These are phyloP conservation scores for Candolleomyces eurysporus DNA, from an alignment of 768 basidiomycete species.

Conservation along the genomic window DNA sequence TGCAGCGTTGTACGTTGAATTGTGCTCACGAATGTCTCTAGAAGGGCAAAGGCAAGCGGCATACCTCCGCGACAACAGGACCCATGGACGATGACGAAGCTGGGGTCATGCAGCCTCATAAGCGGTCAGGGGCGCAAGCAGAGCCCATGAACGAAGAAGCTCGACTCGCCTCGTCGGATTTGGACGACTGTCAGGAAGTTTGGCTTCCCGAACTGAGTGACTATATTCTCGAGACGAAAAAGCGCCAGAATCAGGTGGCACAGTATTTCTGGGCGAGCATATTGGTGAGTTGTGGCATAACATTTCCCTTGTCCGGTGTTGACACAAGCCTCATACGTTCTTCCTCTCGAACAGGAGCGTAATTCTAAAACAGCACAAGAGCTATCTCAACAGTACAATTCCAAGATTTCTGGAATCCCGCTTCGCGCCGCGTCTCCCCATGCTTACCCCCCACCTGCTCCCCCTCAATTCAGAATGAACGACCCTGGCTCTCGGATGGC, in stretches of 20 bases:
- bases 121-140: slow-evolving; percentile 19
- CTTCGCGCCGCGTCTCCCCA: slow-evolving; percentile 31
- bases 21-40: slow-evolving; percentile 22
- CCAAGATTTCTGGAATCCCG: slow-evolving; percentile 46
- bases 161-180: slow-evolving; percentile 64
- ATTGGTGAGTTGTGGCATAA: slow-evolving; percentile 41
- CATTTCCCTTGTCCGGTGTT: not conserved
- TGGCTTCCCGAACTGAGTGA: slow-evolving; percentile 70
- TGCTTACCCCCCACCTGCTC: slow-evolving; percentile 12
- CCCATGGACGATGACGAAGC: slow-evolving; percentile 21
- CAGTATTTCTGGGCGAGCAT: slow-evolving; percentile 70
- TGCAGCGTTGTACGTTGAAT: not conserved
- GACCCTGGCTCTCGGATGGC: not conserved
- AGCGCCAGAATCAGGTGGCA: slow-evolving; percentile 69
- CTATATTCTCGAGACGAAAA: slow-evolving; percentile 70
- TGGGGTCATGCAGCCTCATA: slow-evolving; percentile 14
- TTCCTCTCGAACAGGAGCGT: slow-evolving; percentile 50
- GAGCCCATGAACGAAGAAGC: slow-evolving; percentile 39
- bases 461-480: not conserved
- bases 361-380: slow-evolving; percentile 60
- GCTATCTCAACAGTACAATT: slow-evolving; percentile 58
- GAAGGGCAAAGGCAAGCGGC: slow-evolving; percentile 28
- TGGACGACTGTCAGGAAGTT: slow-evolving; percentile 77
- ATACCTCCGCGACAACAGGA: slow-evolving; percentile 24
- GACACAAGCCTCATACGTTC: slow-evolving; percentile 8